A percentile compares a stretch with the other conserved stretches of the same genome.
These are phyloP conservation scores for Yamadazyma atmosphaerica DNA, from an alignment of 1,139 yeast species.

Conservation along the genomic window DNA sequence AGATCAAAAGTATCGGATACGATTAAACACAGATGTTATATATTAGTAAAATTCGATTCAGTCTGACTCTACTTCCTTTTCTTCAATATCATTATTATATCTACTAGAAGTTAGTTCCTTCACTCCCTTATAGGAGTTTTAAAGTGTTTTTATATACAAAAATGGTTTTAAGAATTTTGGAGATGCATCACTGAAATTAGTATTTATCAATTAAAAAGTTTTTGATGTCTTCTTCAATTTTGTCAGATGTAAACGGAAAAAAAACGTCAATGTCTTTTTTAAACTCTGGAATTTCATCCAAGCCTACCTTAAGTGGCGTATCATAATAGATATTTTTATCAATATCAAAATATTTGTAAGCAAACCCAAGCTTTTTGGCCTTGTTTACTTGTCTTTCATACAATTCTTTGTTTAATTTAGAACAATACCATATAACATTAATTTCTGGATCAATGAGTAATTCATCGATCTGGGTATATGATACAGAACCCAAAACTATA, in stretches of 20 bases:
- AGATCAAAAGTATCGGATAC: conserved; percentile 9
- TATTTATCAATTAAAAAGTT: too few species aligned
- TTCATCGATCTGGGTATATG: neutral
- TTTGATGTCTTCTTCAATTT: conserved; percentile 1
- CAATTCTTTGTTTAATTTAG: neutral
- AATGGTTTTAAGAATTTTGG: too few species aligned
- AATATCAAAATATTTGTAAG: neutral
- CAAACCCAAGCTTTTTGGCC: conserved; percentile 1
- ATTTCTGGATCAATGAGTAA: neutral
- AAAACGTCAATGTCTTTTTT: neutral
- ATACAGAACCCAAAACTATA: neutral
- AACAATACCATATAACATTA: neutral
- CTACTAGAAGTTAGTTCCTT: too few species aligned
- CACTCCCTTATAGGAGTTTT: too few species aligned
- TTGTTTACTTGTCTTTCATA: neutral
- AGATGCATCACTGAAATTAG: too few species aligned
- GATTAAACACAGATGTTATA: too few species aligned
- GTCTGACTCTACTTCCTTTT: too few species aligned
- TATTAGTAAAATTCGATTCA: too few species aligned
- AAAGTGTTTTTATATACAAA: too few species aligned
- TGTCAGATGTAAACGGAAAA: neutral
- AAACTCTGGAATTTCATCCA: conserved; percentile 1
- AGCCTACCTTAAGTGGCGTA: neutral
- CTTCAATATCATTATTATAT: too few species aligned
- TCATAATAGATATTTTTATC: neutral